phyloP scores from a whole-genome alignment of 2,329 filamentous ascomycete genomes.

The Fusarium miscanthi region DNA sequence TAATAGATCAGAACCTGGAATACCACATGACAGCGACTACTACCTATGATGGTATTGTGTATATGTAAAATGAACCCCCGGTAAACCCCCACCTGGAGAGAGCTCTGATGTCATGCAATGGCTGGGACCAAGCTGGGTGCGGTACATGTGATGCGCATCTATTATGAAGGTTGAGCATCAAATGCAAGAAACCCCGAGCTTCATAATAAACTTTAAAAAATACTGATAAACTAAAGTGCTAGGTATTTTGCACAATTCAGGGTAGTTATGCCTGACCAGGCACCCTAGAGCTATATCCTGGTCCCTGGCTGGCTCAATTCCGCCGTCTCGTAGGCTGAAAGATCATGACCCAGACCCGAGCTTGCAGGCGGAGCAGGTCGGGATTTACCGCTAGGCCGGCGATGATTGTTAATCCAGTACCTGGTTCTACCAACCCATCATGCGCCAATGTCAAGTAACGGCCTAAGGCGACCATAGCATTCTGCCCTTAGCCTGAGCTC shows the following conservation, averaged over 20 bases:
- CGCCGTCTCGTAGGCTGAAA: conserved; percentile 31
- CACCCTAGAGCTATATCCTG: conserved; percentile 21
- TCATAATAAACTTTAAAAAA: not conserved
- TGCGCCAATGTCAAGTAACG: not conserved
- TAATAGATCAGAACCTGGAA: not conserved
- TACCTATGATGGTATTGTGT: not conserved
- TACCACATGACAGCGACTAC: not conserved
- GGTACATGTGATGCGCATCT: not conserved
- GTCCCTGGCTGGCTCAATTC: conserved; percentile 23
- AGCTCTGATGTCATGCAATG: conserved; percentile 22
- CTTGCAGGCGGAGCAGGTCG: conserved; percentile 32
- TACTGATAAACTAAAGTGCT: not conserved
- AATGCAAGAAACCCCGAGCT: not conserved
- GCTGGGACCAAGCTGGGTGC: not conserved
- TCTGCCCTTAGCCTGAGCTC: conserved; percentile 9
- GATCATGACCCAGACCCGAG: conserved; percentile 31
- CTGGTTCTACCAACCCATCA: not conserved
- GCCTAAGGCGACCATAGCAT: conserved; percentile 11
- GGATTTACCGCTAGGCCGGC: conserved; percentile 39
- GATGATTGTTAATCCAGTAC: conserved; percentile 33
- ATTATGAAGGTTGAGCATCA: not conserved
- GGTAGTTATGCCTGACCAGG: conserved; percentile 5
- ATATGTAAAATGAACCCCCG: not conserved
- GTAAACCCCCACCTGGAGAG: not conserved
- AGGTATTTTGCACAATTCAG: not conserved